A percentile compares a stretch with the other conserved stretches of the same genome.
These are phyloP conservation scores for Amanita subjunquillea DNA, from an alignment of 768 basidiomycete species.

Conservation along the genomic window DNA sequence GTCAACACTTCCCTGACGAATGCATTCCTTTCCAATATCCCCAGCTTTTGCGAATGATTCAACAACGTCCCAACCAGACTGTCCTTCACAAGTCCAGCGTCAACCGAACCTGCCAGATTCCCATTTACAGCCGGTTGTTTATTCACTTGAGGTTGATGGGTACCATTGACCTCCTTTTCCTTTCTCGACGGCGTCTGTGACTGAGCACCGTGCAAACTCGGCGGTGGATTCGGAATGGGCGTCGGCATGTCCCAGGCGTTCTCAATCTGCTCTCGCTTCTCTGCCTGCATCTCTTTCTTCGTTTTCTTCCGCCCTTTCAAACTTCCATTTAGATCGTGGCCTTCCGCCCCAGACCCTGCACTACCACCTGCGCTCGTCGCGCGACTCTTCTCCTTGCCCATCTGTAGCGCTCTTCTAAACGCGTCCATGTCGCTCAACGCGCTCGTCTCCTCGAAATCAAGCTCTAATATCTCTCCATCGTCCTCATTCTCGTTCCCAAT, in stretches of 20 bases:
- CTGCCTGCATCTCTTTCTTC: slow-evolving; percentile 14
- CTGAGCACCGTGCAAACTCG: neutral
- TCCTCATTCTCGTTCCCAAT: slow-evolving; percentile 16
- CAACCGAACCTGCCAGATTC: slow-evolving; percentile 12
- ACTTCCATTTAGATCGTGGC: slow-evolving; percentile 12
- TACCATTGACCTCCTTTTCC: neutral
- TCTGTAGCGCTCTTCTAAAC: slow-evolving; percentile 30
- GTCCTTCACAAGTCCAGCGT: slow-evolving; percentile 18
- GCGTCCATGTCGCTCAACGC: slow-evolving; percentile 59
- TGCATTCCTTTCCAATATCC: slow-evolving; percentile 36
- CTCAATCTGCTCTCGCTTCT: slow-evolving; percentile 43
- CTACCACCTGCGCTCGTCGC: neutral
- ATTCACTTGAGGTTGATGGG: slow-evolving; percentile 1
- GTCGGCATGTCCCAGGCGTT: slow-evolving; percentile 43
- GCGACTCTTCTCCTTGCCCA: neutral
- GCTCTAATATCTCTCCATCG: slow-evolving; percentile 52
- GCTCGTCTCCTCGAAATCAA: slow-evolving; percentile 67
- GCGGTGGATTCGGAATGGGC: slow-evolving; percentile 1
- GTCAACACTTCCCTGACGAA: slow-evolving; percentile 51
- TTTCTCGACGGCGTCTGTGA: slow-evolving; percentile 1
- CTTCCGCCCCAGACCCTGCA: slow-evolving; percentile 11
- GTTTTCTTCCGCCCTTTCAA: slow-evolving; percentile 15
- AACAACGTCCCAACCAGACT: slow-evolving; percentile 18
- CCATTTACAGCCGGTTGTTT: slow-evolving; percentile 11
- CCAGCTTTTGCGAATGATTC: slow-evolving; percentile 12